phyloP scores from a whole-genome alignment of 2,329 filamentous ascomycete genomes.

The Aspergillus thermomutatus region DNA sequence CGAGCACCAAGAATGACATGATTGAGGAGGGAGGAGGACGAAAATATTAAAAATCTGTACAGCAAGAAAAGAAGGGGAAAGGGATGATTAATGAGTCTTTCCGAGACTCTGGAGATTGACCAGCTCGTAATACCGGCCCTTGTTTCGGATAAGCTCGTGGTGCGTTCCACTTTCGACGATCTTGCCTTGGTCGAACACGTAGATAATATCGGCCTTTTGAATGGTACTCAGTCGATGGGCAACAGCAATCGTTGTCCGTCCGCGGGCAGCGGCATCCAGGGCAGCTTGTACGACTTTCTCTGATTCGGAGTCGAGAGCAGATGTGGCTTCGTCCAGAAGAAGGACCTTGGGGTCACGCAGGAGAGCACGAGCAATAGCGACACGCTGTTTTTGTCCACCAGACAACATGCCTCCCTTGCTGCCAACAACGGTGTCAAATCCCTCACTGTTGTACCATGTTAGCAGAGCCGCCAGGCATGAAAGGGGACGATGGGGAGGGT shows the following conservation, averaged over 20 bases:
- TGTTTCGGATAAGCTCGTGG: slow-evolving; percentile 64
- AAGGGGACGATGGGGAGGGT: not conserved
- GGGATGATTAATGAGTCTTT: slow-evolving; percentile 43
- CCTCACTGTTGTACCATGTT: slow-evolving; percentile 52
- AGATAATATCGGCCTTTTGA: slow-evolving; percentile 90
- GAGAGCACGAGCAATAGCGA: slow-evolving; percentile 87
- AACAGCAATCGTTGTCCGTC: slow-evolving; percentile 87
- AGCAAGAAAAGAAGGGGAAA: not conserved
- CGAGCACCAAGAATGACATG: not conserved
- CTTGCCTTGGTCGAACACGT: slow-evolving; percentile 88
- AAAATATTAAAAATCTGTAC: not conserved
- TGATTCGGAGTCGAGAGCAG: slow-evolving; percentile 49
- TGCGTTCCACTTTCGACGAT: slow-evolving; percentile 86
- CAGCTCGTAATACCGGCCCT: slow-evolving; percentile 72
- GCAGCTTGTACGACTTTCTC: slow-evolving; percentile 62
- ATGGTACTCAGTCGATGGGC: slow-evolving; percentile 91
- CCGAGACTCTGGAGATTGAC: slow-evolving; percentile 77
- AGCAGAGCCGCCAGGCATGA: slow-evolving; percentile 1
- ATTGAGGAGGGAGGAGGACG: slow-evolving; percentile 1
- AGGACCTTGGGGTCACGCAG: slow-evolving; percentile 88
- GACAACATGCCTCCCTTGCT: slow-evolving; percentile 81
- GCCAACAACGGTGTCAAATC: slow-evolving; percentile 81
- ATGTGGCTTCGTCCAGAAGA: slow-evolving; percentile 73
- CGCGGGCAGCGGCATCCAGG: slow-evolving; percentile 77
- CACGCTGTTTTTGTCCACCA: slow-evolving; percentile 91